Percentiles rank a stretch among this genome's conserved stretches.
phyloP scores from a whole-genome alignment of 2,329 filamentous ascomycete genomes.

The Plectosphaerella sp. region DNA sequence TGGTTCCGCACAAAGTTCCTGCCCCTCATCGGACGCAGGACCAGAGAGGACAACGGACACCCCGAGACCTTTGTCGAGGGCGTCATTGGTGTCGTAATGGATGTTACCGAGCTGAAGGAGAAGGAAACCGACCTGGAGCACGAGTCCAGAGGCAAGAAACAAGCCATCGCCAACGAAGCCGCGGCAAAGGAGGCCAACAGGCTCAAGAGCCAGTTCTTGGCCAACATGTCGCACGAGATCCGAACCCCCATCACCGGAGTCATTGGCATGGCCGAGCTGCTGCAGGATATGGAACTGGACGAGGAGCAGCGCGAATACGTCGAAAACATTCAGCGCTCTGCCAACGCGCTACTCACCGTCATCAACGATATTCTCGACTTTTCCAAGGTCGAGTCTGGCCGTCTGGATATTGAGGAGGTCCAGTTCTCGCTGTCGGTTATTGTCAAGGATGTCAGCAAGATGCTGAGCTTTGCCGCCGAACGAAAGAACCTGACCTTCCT shows the following conservation, averaged over 20 bases:
- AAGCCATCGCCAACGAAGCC: slow-evolving; percentile 68
- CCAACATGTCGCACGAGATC: slow-evolving; percentile 80
- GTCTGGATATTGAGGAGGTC: slow-evolving; percentile 74
- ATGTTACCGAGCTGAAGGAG: slow-evolving; percentile 68
- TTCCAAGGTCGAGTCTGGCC: slow-evolving; percentile 77
- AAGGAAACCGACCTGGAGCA: slow-evolving; percentile 58
- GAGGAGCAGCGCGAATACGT: slow-evolving; percentile 71
- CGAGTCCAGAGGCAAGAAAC: slow-evolving; percentile 65
- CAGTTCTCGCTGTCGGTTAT: slow-evolving; percentile 73
- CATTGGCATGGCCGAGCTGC: slow-evolving; percentile 73
- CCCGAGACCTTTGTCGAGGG: slow-evolving; percentile 56
- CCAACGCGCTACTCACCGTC: slow-evolving; percentile 76
- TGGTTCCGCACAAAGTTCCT: slow-evolving; percentile 71
- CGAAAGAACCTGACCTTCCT: slow-evolving; percentile 73
- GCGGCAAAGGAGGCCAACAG: slow-evolving; percentile 77
- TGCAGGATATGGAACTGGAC: slow-evolving; percentile 63
- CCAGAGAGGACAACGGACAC: slow-evolving; percentile 38
- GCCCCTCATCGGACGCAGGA: slow-evolving; percentile 56
- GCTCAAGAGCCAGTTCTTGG: slow-evolving; percentile 75
- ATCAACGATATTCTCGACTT: slow-evolving; percentile 92
- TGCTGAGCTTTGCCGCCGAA: slow-evolving; percentile 81
- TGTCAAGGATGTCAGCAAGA: slow-evolving; percentile 76
- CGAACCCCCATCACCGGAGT: slow-evolving; percentile 76
- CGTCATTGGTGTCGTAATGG: slow-evolving; percentile 75
- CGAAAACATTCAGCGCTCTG: slow-evolving; percentile 74